phyloP scores from a whole-genome alignment of 2,329 filamentous ascomycete species.

The Rutstroemia sp. region DNA sequence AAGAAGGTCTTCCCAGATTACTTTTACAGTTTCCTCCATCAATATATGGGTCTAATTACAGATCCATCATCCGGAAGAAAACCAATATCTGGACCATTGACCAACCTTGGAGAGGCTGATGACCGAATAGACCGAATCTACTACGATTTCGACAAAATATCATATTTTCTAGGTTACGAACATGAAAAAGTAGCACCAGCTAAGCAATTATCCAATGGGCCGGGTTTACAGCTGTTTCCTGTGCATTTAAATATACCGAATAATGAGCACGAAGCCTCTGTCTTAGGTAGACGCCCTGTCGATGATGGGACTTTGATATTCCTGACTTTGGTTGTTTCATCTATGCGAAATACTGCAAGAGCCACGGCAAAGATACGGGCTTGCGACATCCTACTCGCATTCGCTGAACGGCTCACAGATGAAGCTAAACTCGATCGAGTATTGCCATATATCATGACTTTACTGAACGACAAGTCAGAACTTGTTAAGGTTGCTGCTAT shows the following conservation, averaged over 20 bases:
- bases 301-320: conserved; percentile 94
- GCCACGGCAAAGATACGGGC: conserved; percentile 81
- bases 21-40: conserved; percentile 95
- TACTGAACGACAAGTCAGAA: conserved; percentile 77
- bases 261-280: conserved; percentile 63
- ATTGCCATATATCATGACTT: conserved; percentile 77
- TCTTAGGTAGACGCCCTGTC: conserved; percentile 51
- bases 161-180: conserved; percentile 79
- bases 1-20: conserved; percentile 90
- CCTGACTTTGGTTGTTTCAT: conserved; percentile 79
- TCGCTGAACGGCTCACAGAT: conserved; percentile 84
- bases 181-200: conserved; percentile 32
- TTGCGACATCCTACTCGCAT: conserved; percentile 85
- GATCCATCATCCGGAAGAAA: conserved; percentile 77
- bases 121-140: conserved; percentile 91
- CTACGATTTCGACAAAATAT: conserved; percentile 95
- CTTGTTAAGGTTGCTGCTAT: conserved; percentile 80
- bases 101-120: conserved; percentile 79
- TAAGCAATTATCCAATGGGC: conserved; percentile 36
- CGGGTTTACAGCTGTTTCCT: conserved; percentile 62
- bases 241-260: conserved; percentile 82
- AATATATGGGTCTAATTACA: conserved; percentile 95
- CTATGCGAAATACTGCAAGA: conserved; percentile 80
- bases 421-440: conserved; percentile 94
- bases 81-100: conserved; percentile 57